Conservation (phyloP, 495 filamentous ascomycete species). For the Evansstolkia leycettana region DNA sequence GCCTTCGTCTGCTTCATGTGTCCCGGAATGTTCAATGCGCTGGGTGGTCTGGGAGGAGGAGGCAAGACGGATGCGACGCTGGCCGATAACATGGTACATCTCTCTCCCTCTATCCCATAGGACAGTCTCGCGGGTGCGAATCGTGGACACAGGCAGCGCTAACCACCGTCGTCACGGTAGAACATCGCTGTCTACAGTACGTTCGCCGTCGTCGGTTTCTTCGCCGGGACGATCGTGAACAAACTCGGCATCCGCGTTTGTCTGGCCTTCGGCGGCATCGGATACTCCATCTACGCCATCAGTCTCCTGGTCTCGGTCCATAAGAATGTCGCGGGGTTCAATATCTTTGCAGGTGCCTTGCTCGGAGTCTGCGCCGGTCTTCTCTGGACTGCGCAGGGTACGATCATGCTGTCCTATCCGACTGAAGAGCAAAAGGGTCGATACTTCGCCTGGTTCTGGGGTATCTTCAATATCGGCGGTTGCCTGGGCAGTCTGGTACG, state of each 20-base stretch:
- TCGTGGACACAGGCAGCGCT: too few relatives aligned
- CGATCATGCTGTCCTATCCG: slow-evolving; percentile 93
- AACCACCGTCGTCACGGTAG: too few relatives aligned
- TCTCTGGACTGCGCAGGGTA: slow-evolving; percentile 85
- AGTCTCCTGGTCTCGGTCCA: slow-evolving; percentile 75
- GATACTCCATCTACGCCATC: slow-evolving; percentile 75
- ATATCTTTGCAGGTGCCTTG: slow-evolving; percentile 45
- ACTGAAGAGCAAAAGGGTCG: slow-evolving; percentile 70
- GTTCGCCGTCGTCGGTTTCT: slow-evolving; percentile 79
- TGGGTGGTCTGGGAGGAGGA: slow-evolving; percentile 62
- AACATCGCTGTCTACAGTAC: slow-evolving; percentile 67
- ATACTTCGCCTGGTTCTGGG: slow-evolving; percentile 87
- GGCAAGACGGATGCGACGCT: slow-evolving; percentile 56
- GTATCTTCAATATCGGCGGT: slow-evolving; percentile 88
- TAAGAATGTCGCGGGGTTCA: slow-evolving; percentile 46
- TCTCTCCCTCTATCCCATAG: too few relatives aligned
- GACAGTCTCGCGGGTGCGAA: too few relatives aligned
- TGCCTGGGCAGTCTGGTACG: slow-evolving; percentile 73
- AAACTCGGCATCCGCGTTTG: slow-evolving; percentile 63
- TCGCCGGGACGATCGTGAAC: slow-evolving; percentile 70
- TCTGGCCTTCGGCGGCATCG: slow-evolving; percentile 68
- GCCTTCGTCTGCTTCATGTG: slow-evolving; percentile 84
- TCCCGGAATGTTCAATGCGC: slow-evolving; percentile 77
- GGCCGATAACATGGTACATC: too few relatives aligned
- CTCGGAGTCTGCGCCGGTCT: slow-evolving; percentile 70